phyloP scores from a whole-genome alignment of 2,329 filamentous ascomycete genomes.

The Penicillium sp. region DNA sequence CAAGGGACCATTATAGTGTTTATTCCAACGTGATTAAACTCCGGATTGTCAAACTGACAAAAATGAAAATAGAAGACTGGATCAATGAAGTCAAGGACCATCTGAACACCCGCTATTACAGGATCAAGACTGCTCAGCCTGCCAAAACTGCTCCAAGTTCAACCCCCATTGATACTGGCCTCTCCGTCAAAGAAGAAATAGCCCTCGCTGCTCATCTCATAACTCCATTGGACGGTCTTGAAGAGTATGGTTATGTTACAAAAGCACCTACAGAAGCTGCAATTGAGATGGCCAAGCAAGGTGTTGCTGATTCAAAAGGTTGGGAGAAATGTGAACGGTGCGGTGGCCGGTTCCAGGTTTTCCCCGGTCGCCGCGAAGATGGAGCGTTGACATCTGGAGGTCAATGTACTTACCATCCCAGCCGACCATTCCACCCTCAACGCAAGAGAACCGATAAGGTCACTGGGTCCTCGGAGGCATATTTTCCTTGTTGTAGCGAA shows the following conservation, averaged over 20 bases:
- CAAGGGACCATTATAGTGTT: conserved; percentile 68
- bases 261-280: conserved; percentile 67
- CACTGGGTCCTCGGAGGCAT: conserved; percentile 61
- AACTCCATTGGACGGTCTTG: conserved; percentile 67
- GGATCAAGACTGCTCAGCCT: conserved; percentile 27
- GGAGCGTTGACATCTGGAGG: conserved; percentile 80
- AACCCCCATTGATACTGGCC: conserved; percentile 68
- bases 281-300: conserved; percentile 67
- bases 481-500: conserved; percentile 80
- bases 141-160: conserved; percentile 43
- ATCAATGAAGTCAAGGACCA: conserved; percentile 61
- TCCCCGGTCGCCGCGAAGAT: conserved; percentile 76
- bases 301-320: conserved; percentile 68
- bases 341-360: conserved; percentile 83
- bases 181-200: conserved; percentile 71
- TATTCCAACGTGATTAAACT: conserved; percentile 87
- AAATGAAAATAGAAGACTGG: conserved; percentile 76
- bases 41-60: conserved; percentile 74
- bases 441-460: conserved; percentile 60
- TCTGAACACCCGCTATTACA: conserved; percentile 44
- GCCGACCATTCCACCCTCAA: conserved; percentile 66
- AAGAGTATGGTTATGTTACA: conserved; percentile 75
- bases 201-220: conserved; percentile 65
- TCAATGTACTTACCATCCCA: conserved; percentile 79
- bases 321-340: conserved; percentile 93